phyloP scores from a whole-genome alignment of 257 asterid species.

The Nicotiana otophora region DNA sequence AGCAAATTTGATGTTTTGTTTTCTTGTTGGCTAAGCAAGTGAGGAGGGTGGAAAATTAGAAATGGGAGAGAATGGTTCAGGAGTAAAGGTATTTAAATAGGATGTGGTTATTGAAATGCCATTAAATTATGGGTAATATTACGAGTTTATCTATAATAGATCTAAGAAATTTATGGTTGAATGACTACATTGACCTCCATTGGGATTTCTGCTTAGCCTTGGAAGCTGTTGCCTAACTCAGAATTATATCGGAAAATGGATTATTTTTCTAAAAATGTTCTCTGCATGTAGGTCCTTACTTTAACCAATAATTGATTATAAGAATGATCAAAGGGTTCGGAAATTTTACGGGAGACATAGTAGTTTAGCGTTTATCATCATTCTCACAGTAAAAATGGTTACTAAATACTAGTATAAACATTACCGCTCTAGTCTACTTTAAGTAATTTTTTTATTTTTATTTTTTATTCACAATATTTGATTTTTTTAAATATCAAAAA shows the following conservation, averaged over 20 bases:
- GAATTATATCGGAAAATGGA: conserved; percentile 16
- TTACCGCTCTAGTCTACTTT: too few species aligned
- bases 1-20: neutral
- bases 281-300: neutral
- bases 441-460: too few species aligned
- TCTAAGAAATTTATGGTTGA: neutral
- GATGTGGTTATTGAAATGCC: conserved; percentile 39
- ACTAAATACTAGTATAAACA: too few species aligned
- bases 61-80: neutral
- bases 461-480: too few species aligned
- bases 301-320: neutral
- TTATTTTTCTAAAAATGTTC: neutral
- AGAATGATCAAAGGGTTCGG: neutral
- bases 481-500: too few species aligned
- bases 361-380: neutral
- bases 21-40: conserved; percentile 12
- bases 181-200: conserved; percentile 20
- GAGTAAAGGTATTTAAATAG: conserved; percentile 30
- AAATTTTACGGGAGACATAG: too few species aligned
- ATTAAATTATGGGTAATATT: conserved; percentile 22
- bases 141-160: conserved; percentile 28
- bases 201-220: neutral
- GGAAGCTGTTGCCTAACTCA: conserved; percentile 4
- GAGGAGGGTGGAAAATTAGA: neutral
- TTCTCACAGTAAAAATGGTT: neutral